phyloP scores from a whole-genome alignment of 1,284 basidiomycete genomes.

The Flammula alnicola region DNA sequence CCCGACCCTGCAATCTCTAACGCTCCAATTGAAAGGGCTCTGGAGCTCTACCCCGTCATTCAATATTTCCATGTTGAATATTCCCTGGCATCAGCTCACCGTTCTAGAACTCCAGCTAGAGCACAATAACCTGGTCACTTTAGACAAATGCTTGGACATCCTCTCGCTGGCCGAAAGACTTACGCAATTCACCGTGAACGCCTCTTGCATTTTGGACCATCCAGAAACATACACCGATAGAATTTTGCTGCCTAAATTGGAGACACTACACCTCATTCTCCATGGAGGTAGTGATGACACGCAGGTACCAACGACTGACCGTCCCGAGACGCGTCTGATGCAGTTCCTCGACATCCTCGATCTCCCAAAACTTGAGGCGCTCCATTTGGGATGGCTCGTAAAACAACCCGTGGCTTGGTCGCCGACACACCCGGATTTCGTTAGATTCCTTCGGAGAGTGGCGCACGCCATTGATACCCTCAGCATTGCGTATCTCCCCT shows the following conservation, averaged over 20 bases:
- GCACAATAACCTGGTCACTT: slow-evolving; percentile 32
- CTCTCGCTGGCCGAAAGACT: slow-evolving; percentile 36
- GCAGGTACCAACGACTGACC: slow-evolving; percentile 3
- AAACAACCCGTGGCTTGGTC: slow-evolving; percentile 26
- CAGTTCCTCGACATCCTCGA: slow-evolving; percentile 35
- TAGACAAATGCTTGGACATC: slow-evolving; percentile 39
- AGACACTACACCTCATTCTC: slow-evolving; percentile 32
- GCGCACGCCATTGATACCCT: slow-evolving; percentile 34
- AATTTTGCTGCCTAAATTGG: slow-evolving; percentile 24
- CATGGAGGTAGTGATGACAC: slow-evolving; percentile 26
- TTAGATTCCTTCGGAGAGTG: slow-evolving; percentile 32
- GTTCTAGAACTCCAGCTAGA: slow-evolving; percentile 40
- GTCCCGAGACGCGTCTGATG: slow-evolving; percentile 25
- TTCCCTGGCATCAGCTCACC: slow-evolving; percentile 44
- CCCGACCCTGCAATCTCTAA: slow-evolving; percentile 33
- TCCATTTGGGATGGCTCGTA: slow-evolving; percentile 39
- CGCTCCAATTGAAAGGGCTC: slow-evolving; percentile 32
- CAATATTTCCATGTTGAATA: slow-evolving; percentile 28
- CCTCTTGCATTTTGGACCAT: slow-evolving; percentile 30
- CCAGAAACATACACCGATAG: slow-evolving; percentile 2
- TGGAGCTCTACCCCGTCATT: slow-evolving; percentile 25
- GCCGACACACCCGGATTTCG: slow-evolving; percentile 29
- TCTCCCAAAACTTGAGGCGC: slow-evolving; percentile 29
- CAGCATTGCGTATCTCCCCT: slow-evolving; percentile 40
- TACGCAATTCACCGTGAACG: slow-evolving; percentile 35